Percentiles rank a stretch among this genome's conserved stretches.
Conservation (phyloP, 2,329 filamentous ascomycete species). For the Colletotrichum truncatum region DNA sequence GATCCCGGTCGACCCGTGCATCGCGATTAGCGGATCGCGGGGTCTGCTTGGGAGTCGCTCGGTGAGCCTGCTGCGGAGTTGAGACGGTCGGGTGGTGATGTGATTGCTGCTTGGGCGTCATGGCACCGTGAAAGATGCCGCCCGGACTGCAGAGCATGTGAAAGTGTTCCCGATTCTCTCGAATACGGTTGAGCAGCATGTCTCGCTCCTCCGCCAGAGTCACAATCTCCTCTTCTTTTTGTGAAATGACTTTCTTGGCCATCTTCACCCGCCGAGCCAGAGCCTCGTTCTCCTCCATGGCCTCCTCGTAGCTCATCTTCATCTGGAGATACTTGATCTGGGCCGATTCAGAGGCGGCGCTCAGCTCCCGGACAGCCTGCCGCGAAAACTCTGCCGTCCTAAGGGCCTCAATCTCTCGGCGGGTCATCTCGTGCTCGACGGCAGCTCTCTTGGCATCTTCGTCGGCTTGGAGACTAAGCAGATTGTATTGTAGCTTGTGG, state of each 20-base stretch:
- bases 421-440: conserved; percentile 92
- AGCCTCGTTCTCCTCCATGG: conserved; percentile 71
- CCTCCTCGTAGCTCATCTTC: conserved; percentile 71
- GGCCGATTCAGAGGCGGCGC: conserved; percentile 60
- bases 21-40: conserved; percentile 51
- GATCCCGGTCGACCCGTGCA: conserved; percentile 52
- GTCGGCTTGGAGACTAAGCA: conserved; percentile 84
- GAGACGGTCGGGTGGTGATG: conserved; percentile 36
- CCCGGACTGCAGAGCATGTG: conserved; percentile 81
- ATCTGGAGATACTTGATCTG: conserved; percentile 68
- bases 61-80: conserved; percentile 54
- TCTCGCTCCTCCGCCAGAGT: conserved; percentile 79
- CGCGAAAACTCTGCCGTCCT: conserved; percentile 77
- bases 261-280: conserved; percentile 73
- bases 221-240: conserved; percentile 78
- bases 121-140: conserved; percentile 69
- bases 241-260: conserved; percentile 81
- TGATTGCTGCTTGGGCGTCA: conserved; percentile 64
- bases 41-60: conserved; percentile 61
- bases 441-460: conserved; percentile 87
- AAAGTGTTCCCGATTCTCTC: conserved; percentile 89
- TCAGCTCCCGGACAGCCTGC: conserved; percentile 65
- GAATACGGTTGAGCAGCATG: conserved; percentile 82
- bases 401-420: conserved; percentile 85
- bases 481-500: conserved; percentile 88